Evolutionary conservation across 257 asterid genomes (phyloP).

Genomic region (Salvia miltiorrhiza): DNA sequence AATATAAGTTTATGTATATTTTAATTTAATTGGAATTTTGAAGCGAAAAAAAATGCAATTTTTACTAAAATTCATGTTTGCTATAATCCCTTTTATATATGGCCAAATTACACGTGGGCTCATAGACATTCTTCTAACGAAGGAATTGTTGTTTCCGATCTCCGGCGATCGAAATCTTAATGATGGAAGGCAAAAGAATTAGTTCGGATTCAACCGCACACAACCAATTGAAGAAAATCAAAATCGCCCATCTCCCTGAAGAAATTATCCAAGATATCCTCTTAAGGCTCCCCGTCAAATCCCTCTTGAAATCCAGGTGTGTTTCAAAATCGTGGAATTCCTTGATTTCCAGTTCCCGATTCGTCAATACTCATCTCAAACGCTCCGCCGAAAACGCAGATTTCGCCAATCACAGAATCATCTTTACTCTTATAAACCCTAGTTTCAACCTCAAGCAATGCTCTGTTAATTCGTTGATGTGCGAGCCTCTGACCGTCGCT

Average conservation of each 20-base stretch:
- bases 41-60: too few species aligned
- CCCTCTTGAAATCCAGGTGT: conserved; percentile 41
- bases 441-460: conserved; percentile 28
- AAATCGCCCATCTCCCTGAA: conserved; percentile 27
- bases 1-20: too few species aligned
- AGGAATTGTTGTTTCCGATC: background rate
- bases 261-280: conserved; percentile 47
- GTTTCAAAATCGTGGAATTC: conserved; percentile 45
- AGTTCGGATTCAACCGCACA: background rate
- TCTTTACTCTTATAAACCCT: conserved; percentile 26
- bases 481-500: conserved; percentile 7
- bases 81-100: too few species aligned
- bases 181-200: background rate
- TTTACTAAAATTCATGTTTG: too few species aligned
- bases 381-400: conserved; percentile 8
- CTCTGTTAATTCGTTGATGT: conserved; percentile 27
- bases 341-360: conserved; percentile 31
- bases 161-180: background rate
- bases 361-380: conserved; percentile 34
- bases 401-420: conserved; percentile 16
- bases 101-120: too few species aligned
- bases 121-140: too few species aligned
- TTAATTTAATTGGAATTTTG: too few species aligned
- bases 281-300: conserved; percentile 45
- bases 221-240: conserved; percentile 14